phyloP scores from a whole-genome alignment of 2,329 filamentous ascomycete genomes.

The Aspergillus brasiliensis region DNA sequence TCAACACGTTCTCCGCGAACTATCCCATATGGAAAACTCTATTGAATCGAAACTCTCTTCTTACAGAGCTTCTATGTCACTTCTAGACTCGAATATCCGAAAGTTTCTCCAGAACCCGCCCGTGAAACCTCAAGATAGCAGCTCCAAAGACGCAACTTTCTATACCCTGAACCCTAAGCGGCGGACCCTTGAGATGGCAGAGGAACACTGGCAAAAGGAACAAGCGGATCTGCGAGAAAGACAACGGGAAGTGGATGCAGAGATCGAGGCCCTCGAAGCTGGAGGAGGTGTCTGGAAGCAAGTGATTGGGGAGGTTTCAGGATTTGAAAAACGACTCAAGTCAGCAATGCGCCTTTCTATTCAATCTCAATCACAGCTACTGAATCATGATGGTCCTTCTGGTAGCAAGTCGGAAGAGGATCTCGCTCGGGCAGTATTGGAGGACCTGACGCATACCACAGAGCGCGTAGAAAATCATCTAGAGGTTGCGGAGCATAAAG shows the following conservation, averaged over 20 bases:
- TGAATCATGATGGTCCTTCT: constrained; percentile 13
- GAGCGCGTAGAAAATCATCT: constrained; percentile 52
- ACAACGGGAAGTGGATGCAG: constrained; percentile 51
- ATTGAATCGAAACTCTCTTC: constrained; percentile 61
- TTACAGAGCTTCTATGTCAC: constrained; percentile 57
- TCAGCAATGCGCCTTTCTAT: constrained; percentile 36
- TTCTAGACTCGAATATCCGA: constrained; percentile 58
- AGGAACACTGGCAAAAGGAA: constrained; percentile 58
- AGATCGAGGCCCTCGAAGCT: constrained; percentile 60
- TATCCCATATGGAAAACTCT: constrained; percentile 57
- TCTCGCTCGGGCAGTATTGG: constrained; percentile 38
- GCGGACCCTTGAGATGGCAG: constrained; percentile 62
- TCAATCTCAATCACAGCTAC: constrained; percentile 25
- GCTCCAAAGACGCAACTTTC: constrained; percentile 43
- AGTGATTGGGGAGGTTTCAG: constrained; percentile 53
- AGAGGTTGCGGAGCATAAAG: constrained; percentile 53
- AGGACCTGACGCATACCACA: constrained; percentile 51
- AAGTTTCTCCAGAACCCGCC: constrained; percentile 55
- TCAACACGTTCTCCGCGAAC: constrained; percentile 54
- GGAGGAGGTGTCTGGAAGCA: constrained; percentile 62
- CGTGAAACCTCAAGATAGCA: constrained; percentile 39
- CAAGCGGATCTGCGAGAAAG: constrained; percentile 47
- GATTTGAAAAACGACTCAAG: constrained; percentile 50
- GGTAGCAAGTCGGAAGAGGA: constrained; percentile 24
- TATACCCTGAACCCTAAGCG: constrained; percentile 57